A percentile compares a stretch with the other conserved stretches of the same genome.
Conservation (phyloP, 371 early-diverging fungal genomes). For the Zychaea mexicana region DNA sequence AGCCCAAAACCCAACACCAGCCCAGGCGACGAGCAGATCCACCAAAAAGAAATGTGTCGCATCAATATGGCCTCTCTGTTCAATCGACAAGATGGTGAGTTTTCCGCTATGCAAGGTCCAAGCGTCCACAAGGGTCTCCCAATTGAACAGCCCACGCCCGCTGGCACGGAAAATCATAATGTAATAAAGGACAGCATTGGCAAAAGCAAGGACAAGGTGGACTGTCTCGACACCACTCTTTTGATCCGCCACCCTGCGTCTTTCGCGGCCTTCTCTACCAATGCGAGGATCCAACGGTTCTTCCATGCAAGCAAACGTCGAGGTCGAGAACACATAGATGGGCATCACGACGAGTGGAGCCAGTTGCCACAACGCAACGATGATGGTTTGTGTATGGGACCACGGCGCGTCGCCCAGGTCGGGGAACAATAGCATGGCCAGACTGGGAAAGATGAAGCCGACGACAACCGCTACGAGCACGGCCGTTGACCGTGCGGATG, state of each 20-base stretch:
- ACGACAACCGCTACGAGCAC: conserved; percentile 4
- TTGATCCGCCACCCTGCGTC: conserved; percentile 4
- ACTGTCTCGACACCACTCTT: conserved; percentile 9
- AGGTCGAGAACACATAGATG: neutral
- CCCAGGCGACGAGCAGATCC: neutral
- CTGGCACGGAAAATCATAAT: neutral
- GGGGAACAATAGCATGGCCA: conserved; percentile 3
- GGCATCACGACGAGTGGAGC: conserved; percentile 4
- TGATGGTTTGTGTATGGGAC: neutral
- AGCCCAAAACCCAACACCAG: conserved; percentile 4
- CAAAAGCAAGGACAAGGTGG: conserved; percentile 8
- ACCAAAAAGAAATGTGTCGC: conserved; percentile 9
- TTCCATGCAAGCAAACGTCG: conserved; percentile 4
- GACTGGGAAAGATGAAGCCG: conserved; percentile 10
- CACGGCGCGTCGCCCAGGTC: neutral
- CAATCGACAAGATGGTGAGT: neutral
- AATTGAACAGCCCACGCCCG: neutral
- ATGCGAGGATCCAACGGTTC: conserved; percentile 3
- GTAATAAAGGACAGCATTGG: conserved; percentile 11
- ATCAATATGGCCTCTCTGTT: neutral
- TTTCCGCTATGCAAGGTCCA: neutral
- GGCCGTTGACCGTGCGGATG: conserved; percentile 1
- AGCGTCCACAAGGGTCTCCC: conserved; percentile 1
- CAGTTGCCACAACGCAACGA: conserved; percentile 11
- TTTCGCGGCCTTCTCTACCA: neutral